Evolutionary conservation across 2,329 filamentous ascomycete species (phyloP), one percentile per base, ranked within the genome.

Genomic region (Penicillium frequentans): DNA sequence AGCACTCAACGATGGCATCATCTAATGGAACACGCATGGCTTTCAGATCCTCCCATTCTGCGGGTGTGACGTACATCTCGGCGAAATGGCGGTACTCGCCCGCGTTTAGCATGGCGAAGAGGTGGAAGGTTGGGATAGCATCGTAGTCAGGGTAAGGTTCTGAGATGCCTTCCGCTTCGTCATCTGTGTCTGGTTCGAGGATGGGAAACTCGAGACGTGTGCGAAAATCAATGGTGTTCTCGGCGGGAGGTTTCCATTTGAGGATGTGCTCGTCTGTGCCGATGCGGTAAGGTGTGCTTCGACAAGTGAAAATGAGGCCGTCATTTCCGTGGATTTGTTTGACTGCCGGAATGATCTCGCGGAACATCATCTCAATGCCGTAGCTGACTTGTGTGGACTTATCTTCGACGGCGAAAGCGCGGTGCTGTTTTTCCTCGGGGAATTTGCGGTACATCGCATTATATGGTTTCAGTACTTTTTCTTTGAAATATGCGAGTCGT

Each of bases 221-320:
- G 43, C 89, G 85, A 73, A 96, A 97, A 73, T 99, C 95, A 65
- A 99, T 86, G 0, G 92, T 96, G 78, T 99, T 99, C 74, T 99
- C 95, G 63, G 90, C 83, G 4, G 91, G 91, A 0, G 93, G 92
- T 77, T 99, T 99, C 95, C 95, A 99, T 75, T 99, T 99, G 39
- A 99, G 81, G 61, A 97, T 99, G 73, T 96, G 89, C 49, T 86
- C 85, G 75, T 99, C 95, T 13, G 95, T 99, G 64, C 95, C 95
- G 64, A 90, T 88, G 66, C 88, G 88, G 79, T 99, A 99, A 10
- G 88, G 84, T 19, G 90, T 91, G 66, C 86, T 89, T 62, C 90
- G 87, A 77, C 93, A 96, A n/a, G 95, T 98, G 76, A 98, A 99
- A 70, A 99, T 96, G 47, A 99, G 83, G 6, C 95, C 95, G 73